Conservation (phyloP, 2,329 filamentous ascomycete species). For the Colletotrichum sp. region DNA sequence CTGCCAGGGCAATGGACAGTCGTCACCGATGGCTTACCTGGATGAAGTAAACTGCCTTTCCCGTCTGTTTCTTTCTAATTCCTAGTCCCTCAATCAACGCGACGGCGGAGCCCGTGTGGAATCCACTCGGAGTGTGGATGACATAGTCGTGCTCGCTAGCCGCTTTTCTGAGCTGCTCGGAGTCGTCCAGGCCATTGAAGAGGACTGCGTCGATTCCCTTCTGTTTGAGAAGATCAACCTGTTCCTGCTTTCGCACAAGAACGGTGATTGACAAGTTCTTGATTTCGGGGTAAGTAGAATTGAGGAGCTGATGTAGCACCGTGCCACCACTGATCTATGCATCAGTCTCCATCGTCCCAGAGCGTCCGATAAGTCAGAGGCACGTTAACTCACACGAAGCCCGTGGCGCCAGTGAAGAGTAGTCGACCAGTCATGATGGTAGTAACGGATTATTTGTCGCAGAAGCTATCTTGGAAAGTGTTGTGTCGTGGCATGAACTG, state of each 20-base stretch:
- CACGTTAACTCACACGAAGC: slow-evolving; percentile 25
- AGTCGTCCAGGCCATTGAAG: slow-evolving; percentile 23
- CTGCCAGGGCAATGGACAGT: neutral
- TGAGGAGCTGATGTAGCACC: slow-evolving; percentile 24
- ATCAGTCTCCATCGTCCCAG: neutral
- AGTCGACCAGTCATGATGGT: slow-evolving; percentile 3
- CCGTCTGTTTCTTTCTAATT: slow-evolving; percentile 36
- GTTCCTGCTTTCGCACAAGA: slow-evolving; percentile 29
- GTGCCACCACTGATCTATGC: slow-evolving; percentile 27
- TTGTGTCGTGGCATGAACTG: neutral
- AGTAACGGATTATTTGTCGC: neutral
- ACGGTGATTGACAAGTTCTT: slow-evolving; percentile 23
- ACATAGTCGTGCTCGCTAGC: slow-evolving; percentile 38
- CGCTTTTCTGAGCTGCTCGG: slow-evolving; percentile 18
- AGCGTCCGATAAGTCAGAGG: neutral
- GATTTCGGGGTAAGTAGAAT: slow-evolving; percentile 22
- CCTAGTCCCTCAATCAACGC: slow-evolving; percentile 47
- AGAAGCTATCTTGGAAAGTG: neutral
- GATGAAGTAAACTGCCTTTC: slow-evolving; percentile 39
- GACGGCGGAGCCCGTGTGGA: slow-evolving; percentile 37
- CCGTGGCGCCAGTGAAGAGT: slow-evolving; percentile 29
- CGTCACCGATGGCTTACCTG: slow-evolving; percentile 30
- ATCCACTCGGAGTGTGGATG: slow-evolving; percentile 45
- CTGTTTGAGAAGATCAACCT: slow-evolving; percentile 24
- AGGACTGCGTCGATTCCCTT: slow-evolving; percentile 15